Conservation (phyloP, 2,329 filamentous ascomycete genomes). For the Berkeleyomyces rouxiae region DNA sequence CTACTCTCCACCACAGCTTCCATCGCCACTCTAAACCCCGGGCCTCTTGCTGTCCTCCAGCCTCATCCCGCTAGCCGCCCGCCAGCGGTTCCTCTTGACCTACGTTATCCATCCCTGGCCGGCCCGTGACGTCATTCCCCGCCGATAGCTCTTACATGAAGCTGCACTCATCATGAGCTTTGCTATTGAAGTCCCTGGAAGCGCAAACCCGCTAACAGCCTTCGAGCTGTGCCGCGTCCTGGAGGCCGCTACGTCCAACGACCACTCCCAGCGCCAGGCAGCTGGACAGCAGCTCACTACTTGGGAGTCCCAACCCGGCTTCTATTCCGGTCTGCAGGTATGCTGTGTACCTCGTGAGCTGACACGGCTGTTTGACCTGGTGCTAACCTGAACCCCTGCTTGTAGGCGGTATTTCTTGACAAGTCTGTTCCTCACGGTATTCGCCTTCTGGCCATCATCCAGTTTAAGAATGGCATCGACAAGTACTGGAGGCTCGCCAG, state of each 20-base stretch:
- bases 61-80: background rate
- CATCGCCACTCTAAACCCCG: background rate
- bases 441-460: constrained; percentile 79
- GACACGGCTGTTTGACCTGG: constrained; percentile 7
- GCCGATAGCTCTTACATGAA: background rate
- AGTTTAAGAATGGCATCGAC: constrained; percentile 93
- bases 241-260: constrained; percentile 44
- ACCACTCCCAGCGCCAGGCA: constrained; percentile 46
- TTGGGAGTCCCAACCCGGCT: constrained; percentile 52
- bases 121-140: background rate
- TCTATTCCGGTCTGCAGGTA: constrained; percentile 54
- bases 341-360: constrained; percentile 6
- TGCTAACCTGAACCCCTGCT: constrained; percentile 1
- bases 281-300: constrained; percentile 53
- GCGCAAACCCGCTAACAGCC: constrained; percentile 54
- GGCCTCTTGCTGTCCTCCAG: background rate
- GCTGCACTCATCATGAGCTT: constrained; percentile 39
- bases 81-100: background rate
- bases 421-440: constrained; percentile 58
- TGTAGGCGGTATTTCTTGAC: constrained; percentile 64
- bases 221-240: constrained; percentile 49
- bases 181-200: constrained; percentile 63
- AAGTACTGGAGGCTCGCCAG: constrained; percentile 69
- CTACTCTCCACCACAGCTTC: background rate
- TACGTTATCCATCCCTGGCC: background rate